Evolutionary conservation across 108 stramenopile genomes (phyloP).

Genomic region (Cyclotella cryptica): DNA sequence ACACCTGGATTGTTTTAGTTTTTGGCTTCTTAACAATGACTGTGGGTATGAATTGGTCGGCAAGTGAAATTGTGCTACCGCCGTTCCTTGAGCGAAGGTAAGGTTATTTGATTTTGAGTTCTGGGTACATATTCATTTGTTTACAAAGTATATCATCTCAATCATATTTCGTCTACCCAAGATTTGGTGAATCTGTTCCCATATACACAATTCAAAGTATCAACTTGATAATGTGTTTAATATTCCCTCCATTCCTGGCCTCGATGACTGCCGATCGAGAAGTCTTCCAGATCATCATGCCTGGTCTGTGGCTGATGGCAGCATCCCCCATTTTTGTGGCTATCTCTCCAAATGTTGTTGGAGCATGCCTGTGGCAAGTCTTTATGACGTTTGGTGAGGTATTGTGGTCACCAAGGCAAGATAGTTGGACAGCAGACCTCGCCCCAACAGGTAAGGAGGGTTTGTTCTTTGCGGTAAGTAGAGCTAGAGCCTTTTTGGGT

Average conservation of each 20-base stretch:
- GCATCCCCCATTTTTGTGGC: constrained; percentile 9
- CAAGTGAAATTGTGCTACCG: constrained; percentile 8
- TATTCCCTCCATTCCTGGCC: constrained; percentile 43
- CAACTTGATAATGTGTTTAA: constrained; percentile 11
- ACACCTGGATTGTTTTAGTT: constrained; percentile 41
- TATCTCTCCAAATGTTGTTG: constrained; percentile 11
- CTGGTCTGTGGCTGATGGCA: constrained; percentile 12
- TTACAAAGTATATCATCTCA: too few species aligned
- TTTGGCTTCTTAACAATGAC: constrained; percentile 15
- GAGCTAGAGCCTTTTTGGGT: constrained; percentile 25
- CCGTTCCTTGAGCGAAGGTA: constrained; percentile 20
- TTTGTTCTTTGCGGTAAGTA: constrained; percentile 41
- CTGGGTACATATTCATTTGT: too few species aligned
- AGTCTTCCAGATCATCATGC: constrained; percentile 15
- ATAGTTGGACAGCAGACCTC: constrained; percentile 29
- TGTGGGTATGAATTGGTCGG: constrained; percentile 14
- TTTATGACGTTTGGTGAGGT: constrained; percentile 47
- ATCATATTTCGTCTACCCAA: neutral
- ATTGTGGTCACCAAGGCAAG: constrained; percentile 37
- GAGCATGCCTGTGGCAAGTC: constrained; percentile 46
- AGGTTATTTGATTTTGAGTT: too few species aligned
- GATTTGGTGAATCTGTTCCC: constrained; percentile 18
- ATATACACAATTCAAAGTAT: constrained; percentile 20
- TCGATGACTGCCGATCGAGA: constrained; percentile 36
- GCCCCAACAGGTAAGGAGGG: constrained; percentile 48